These are phyloP conservation scores for Penicillium sp. DNA, from an alignment of 2,329 filamentous ascomycete species.

Conservation along the genomic window DNA sequence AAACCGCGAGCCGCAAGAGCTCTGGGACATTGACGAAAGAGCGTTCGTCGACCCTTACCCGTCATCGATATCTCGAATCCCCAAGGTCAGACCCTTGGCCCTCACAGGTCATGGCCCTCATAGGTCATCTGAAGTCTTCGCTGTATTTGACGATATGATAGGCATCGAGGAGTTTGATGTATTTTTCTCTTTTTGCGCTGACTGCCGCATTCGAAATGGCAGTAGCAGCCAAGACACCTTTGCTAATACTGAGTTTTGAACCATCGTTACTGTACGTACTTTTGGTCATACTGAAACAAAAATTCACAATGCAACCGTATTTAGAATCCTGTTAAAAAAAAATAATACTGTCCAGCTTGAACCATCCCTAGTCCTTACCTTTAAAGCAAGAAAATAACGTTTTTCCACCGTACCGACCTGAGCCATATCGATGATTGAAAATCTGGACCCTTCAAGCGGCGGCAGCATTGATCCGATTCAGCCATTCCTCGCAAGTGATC, in stretches of 20 bases:
- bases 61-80: no score
- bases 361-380: no score
- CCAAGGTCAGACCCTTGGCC: not conserved
- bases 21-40: no score
- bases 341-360: no score
- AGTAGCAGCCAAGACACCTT: not conserved
- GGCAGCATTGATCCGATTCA: conserved; percentile 8
- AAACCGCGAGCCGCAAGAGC: no score
- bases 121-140: not conserved
- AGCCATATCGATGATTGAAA: not conserved
- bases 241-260: not conserved
- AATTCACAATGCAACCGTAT: no score
- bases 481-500: conserved; percentile 36
- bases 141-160: not conserved
- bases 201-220: not conserved
- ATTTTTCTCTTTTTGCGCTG: not conserved
- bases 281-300: not conserved
- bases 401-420: no score
- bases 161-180: not conserved
- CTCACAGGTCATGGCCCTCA: not conserved
- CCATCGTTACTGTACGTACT: not conserved
- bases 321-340: no score
- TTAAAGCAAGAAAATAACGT: no score
- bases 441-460: no score
- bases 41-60: no score